A percentile compares a stretch with the other conserved stretches of the same genome.
Conservation (phyloP, 768 basidiomycete genomes). For the Russula ochroleuca region DNA sequence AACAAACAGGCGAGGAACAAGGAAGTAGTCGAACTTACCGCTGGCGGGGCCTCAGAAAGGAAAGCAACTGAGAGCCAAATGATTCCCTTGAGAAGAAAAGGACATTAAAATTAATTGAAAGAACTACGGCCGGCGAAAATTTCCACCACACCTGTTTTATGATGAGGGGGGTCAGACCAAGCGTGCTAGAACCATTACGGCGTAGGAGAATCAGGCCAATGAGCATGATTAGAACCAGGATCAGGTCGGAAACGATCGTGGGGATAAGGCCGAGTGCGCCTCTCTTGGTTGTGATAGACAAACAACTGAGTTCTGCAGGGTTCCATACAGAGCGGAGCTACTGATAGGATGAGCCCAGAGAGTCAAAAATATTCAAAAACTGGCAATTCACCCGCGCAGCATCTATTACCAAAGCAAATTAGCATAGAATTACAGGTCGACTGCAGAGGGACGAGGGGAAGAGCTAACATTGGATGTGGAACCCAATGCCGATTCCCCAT, state of each 20-base stretch:
- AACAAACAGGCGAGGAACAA: background rate
- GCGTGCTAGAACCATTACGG: background rate
- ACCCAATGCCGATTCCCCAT: slow-evolving; percentile 1
- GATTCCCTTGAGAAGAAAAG: background rate
- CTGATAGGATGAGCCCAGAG: background rate
- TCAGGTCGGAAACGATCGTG: background rate
- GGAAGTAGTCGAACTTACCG: background rate
- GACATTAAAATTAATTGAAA: background rate
- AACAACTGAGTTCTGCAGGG: background rate
- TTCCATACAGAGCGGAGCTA: background rate
- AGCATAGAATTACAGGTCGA: too few species aligned
- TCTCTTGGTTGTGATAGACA: background rate
- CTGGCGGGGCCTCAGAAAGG: background rate
- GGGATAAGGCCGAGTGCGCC: background rate
- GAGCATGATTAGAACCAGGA: slow-evolving; percentile 2
- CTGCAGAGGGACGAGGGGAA: background rate
- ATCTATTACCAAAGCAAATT: background rate
- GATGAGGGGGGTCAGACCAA: background rate
- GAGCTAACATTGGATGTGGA: slow-evolving; percentile 6
- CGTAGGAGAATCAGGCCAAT: background rate
- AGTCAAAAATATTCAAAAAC: background rate
- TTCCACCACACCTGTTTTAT: background rate
- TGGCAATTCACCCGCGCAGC: background rate
- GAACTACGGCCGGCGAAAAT: background rate
- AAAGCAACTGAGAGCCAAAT: slow-evolving; percentile 1